phyloP scores from a whole-genome alignment of 352 stramenopile genomes.

The Globisporangium sylvaticum region DNA sequence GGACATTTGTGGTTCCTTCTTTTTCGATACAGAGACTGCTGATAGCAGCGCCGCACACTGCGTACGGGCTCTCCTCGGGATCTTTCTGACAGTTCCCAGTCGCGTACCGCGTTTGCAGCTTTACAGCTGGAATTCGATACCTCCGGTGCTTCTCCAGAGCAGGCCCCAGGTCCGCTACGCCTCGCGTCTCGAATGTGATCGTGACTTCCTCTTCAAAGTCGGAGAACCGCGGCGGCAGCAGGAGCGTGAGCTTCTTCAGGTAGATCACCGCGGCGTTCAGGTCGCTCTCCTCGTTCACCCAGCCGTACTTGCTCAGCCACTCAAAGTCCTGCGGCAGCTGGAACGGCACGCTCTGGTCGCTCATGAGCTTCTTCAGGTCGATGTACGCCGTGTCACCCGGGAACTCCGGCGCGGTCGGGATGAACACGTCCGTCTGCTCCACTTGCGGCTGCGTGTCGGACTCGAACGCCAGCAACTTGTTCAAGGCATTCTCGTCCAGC shows the following conservation, averaged over 20 bases:
- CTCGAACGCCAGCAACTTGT: constrained; percentile 1
- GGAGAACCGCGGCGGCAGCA: constrained; percentile 1
- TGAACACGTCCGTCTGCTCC: not conserved
- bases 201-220: not conserved
- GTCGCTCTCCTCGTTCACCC: constrained; percentile 1
- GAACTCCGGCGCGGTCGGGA: not conserved
- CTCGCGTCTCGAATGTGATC: not conserved
- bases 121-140: not conserved
- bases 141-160: not conserved
- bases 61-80: not conserved
- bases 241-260: not conserved
- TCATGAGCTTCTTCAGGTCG: constrained; percentile 2
- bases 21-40: constrained; percentile 1
- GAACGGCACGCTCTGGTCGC: not conserved
- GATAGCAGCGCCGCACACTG: not conserved
- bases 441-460: not conserved
- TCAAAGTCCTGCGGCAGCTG: not conserved
- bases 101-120: not conserved
- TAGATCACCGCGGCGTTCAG: not conserved
- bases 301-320: constrained; percentile 4
- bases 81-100: not conserved
- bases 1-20: not conserved
- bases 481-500: not conserved
- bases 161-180: not conserved
- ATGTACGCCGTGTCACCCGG: not conserved